phyloP scores from a whole-genome alignment of 495 filamentous ascomycete genomes.

The Neurospora sublineolata region DNA sequence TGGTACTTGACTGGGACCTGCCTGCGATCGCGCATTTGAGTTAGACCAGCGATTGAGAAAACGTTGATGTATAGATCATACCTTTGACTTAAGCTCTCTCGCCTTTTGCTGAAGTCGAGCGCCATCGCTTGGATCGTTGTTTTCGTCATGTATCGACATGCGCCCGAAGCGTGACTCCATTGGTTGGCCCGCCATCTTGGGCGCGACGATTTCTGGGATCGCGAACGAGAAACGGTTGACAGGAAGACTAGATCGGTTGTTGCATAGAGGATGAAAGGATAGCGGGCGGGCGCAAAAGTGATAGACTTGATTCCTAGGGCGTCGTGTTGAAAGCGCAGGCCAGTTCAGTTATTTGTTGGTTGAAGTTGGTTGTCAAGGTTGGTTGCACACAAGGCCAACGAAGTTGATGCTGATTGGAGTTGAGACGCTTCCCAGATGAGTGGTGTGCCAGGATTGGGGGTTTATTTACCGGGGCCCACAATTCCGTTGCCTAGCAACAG shows the following conservation, averaged over 20 bases:
- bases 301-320: not conserved
- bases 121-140: slow-evolving; percentile 41
- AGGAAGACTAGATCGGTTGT: not conserved
- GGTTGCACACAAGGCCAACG: not conserved
- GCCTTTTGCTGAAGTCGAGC: slow-evolving; percentile 43
- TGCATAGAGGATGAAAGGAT: not conserved
- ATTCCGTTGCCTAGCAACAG: slow-evolving; percentile 17
- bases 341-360: not conserved
- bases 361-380: not conserved
- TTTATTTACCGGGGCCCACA: slow-evolving; percentile 5
- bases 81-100: slow-evolving; percentile 40
- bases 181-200: slow-evolving; percentile 36
- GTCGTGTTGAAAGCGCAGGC: not conserved
- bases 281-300: not conserved
- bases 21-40: slow-evolving; percentile 33
- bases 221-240: not conserved
- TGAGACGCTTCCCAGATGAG: slow-evolving; percentile 1
- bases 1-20: slow-evolving; percentile 32
- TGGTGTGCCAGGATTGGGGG: slow-evolving; percentile 6
- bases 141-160: slow-evolving; percentile 73
- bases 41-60: slow-evolving; percentile 16
- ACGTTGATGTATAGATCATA: slow-evolving; percentile 16
- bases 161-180: slow-evolving; percentile 75
- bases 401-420: not conserved
- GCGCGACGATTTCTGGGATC: not conserved